A percentile compares a stretch with the other conserved stretches of the same genome.
Conservation (phyloP, 2,329 filamentous ascomycete genomes). For the Colletotrichum sidae region DNA sequence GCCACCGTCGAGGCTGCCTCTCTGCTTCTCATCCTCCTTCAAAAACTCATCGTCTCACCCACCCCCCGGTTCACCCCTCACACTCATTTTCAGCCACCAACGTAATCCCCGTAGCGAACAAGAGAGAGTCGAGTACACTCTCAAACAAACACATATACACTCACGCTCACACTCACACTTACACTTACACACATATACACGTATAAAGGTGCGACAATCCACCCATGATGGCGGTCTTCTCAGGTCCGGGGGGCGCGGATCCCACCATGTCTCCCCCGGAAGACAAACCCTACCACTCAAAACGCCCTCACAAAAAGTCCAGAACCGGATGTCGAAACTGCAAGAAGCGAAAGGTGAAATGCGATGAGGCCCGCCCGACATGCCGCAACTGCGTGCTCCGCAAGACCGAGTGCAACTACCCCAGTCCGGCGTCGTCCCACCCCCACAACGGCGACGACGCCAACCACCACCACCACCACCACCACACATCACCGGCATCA, state of each 20-base stretch:
- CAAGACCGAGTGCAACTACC: constrained; percentile 61
- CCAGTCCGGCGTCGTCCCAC: constrained; percentile 37
- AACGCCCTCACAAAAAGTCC: constrained; percentile 68
- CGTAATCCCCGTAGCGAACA: too few species aligned
- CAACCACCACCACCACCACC: too few species aligned
- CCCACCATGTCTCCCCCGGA: constrained; percentile 15
- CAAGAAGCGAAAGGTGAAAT: constrained; percentile 67
- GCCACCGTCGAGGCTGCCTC: constrained; percentile 7
- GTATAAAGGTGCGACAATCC: too few species aligned
- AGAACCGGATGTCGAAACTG: constrained; percentile 65
- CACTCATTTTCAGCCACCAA: too few species aligned
- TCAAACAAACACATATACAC: too few species aligned
- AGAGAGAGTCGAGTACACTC: too few species aligned
- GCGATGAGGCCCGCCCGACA: constrained; percentile 61
- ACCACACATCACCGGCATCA: constrained; percentile 10
- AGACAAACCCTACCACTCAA: constrained; percentile 52
- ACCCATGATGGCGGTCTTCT: constrained; percentile 21
- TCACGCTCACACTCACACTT: too few species aligned
- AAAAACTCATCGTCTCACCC: background rate
- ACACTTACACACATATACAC: too few species aligned
- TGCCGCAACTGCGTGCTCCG: constrained; percentile 63
- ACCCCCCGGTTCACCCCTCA: background rate
- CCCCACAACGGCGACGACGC: constrained; percentile 10
- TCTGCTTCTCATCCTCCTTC: background rate
- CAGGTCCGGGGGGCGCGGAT: constrained; percentile 17